A percentile compares a stretch with the other conserved stretches of the same genome.
Evolutionary conservation across 805 yeast genomes (phyloP).

Genomic region (Ogataea paradorogensis): DNA sequence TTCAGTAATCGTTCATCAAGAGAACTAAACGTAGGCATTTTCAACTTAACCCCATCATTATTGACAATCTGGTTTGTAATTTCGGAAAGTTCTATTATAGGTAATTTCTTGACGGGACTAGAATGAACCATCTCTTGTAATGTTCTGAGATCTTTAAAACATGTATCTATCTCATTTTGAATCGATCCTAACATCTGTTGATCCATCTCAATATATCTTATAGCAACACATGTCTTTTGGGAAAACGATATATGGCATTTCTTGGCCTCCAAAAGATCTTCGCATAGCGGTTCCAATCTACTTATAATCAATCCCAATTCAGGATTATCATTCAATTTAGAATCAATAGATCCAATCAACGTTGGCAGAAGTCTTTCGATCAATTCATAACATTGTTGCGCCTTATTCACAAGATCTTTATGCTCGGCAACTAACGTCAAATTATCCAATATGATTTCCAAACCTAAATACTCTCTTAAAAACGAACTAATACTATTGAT

Average conservation of each 20-base stretch:
- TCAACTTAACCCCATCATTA: conserved; percentile 17
- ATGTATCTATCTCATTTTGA: conserved; percentile 36
- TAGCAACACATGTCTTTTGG: conserved; percentile 36
- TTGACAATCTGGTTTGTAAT: conserved; percentile 11
- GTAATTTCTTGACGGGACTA: conserved; percentile 38
- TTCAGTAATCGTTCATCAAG: conserved; percentile 40
- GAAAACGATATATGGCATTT: conserved; percentile 30
- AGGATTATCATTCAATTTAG: conserved; percentile 25
- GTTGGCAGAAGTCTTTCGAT: not conserved
- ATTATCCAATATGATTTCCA: conserved; percentile 3
- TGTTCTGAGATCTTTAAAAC: conserved; percentile 35
- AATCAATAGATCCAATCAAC: conserved; percentile 15
- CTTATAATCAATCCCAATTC: not conserved
- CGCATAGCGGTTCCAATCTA: conserved; percentile 31
- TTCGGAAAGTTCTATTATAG: conserved; percentile 13
- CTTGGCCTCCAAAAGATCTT: conserved; percentile 27
- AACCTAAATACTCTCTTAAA: not conserved
- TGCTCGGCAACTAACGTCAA: conserved; percentile 1
- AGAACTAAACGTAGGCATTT: conserved; percentile 39
- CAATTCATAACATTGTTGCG: not conserved
- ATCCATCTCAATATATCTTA: conserved; percentile 44
- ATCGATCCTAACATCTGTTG: conserved; percentile 41
- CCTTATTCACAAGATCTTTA: not conserved
- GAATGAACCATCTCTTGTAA: conserved; percentile 38
- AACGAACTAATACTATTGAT: not conserved